Conservation (phyloP, 495 filamentous ascomycete genomes). For the Aspergillus affinis region DNA sequence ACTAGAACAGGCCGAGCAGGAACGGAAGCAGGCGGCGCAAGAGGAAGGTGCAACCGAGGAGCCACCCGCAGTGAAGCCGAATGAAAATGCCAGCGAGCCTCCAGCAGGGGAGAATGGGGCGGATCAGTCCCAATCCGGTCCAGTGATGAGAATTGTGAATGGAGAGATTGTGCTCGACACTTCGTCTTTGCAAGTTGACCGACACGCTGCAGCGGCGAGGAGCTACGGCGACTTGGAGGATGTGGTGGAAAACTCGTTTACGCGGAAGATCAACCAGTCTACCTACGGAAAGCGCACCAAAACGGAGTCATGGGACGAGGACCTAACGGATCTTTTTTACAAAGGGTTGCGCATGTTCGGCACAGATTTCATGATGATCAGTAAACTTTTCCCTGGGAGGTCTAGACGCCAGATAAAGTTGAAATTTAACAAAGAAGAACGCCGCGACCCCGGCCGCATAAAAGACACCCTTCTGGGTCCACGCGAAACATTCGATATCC, state of each 20-base stretch:
- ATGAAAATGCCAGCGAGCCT: slow-evolving; percentile 24
- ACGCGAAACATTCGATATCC: slow-evolving; percentile 60
- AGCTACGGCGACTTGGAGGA: slow-evolving; percentile 57
- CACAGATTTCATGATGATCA: slow-evolving; percentile 89
- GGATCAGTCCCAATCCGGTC: slow-evolving; percentile 39
- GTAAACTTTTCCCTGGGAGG: slow-evolving; percentile 73
- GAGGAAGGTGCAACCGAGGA: slow-evolving; percentile 32
- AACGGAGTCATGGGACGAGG: slow-evolving; percentile 72
- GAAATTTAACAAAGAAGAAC: slow-evolving; percentile 92
- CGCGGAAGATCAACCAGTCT: slow-evolving; percentile 68
- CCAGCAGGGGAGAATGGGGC: slow-evolving; percentile 14
- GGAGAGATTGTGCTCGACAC: slow-evolving; percentile 82
- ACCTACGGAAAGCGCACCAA: slow-evolving; percentile 72
- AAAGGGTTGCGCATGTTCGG: slow-evolving; percentile 82
- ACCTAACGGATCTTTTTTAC: slow-evolving; percentile 82
- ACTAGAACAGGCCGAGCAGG: slow-evolving; percentile 52
- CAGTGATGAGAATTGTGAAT: slow-evolving; percentile 71
- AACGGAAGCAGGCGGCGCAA: slow-evolving; percentile 44
- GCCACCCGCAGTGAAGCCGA: slow-evolving; percentile 31
- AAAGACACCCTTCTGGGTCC: slow-evolving; percentile 65
- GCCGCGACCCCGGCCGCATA: slow-evolving; percentile 66
- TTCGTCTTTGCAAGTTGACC: slow-evolving; percentile 73
- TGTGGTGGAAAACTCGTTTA: slow-evolving; percentile 80
- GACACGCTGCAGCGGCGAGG: slow-evolving; percentile 65
- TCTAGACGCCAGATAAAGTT: slow-evolving; percentile 79